Conservation (phyloP, 768 basidiomycete genomes). For the Mycena belliarum region DNA sequence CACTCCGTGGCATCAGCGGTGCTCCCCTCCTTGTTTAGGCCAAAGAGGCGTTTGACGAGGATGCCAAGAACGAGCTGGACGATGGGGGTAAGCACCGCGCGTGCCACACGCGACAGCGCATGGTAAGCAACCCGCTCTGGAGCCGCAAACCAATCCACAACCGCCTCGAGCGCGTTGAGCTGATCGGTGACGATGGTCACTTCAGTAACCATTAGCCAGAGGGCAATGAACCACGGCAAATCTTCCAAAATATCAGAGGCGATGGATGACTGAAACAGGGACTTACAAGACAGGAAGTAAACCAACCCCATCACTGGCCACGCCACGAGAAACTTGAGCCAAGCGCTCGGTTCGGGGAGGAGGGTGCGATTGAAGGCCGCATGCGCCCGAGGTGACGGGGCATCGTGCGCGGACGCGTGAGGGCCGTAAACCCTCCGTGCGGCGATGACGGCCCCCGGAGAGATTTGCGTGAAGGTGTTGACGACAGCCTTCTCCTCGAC, state of each 20-base stretch:
- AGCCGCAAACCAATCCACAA: slow-evolving; percentile 45
- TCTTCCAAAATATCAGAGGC: slow-evolving; percentile 25
- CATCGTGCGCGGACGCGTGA: slow-evolving; percentile 44
- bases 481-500: slow-evolving; percentile 40
- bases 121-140: slow-evolving; percentile 42
- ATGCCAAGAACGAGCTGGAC: slow-evolving; percentile 41
- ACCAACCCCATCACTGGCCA: slow-evolving; percentile 40
- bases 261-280: background rate
- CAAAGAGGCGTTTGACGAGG: slow-evolving; percentile 41
- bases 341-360: slow-evolving; percentile 31
- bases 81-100: slow-evolving; percentile 37
- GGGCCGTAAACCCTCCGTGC: slow-evolving; percentile 44
- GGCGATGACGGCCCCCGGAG: slow-evolving; percentile 40
- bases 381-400: slow-evolving; percentile 34
- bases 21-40: slow-evolving; percentile 33
- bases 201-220: slow-evolving; percentile 37
- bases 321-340: slow-evolving; percentile 37
- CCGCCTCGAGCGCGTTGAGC: slow-evolving; percentile 38
- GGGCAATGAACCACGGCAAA: slow-evolving; percentile 42
- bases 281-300: slow-evolving; percentile 34
- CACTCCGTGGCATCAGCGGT: slow-evolving; percentile 31
- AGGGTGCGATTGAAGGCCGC: slow-evolving; percentile 41
- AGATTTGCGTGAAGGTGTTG: slow-evolving; percentile 45
- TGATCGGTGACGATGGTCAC: slow-evolving; percentile 26
- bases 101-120: slow-evolving; percentile 38